A percentile compares a stretch with the other conserved stretches of the same genome.
phyloP scores from a whole-genome alignment of 768 basidiomycete species.

The Lactifluus subvellereus region DNA sequence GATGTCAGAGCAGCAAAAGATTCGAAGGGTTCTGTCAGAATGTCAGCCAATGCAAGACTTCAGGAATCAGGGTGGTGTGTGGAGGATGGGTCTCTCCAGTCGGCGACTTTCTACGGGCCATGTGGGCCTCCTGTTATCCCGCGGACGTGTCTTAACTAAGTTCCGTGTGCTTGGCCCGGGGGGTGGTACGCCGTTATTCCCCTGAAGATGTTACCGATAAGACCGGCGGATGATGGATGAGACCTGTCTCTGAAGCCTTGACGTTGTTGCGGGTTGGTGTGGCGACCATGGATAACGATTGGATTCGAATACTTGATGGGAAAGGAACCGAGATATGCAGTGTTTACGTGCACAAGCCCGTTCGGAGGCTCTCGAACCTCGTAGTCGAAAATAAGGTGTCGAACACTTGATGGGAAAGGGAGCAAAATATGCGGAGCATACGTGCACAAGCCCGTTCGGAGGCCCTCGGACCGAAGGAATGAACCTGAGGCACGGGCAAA shows the following conservation, averaged over 20 bases:
- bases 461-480: no score
- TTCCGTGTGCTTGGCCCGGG: not conserved
- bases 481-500: not conserved
- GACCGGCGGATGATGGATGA: not conserved
- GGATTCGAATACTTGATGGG: not conserved
- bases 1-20: not conserved
- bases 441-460: no score
- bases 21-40: not conserved
- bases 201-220: not conserved
- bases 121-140: not conserved
- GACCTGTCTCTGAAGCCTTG: not conserved
- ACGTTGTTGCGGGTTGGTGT: not conserved
- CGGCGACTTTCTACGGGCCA: not conserved
- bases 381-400: not conserved
- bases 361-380: constrained; percentile 5
- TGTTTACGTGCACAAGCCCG: not conserved
- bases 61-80: not conserved
- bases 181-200: not conserved
- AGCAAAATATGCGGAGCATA: no score
- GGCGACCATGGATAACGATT: not conserved
- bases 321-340: not conserved
- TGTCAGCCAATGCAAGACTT: not conserved
- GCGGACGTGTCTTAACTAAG: not conserved
- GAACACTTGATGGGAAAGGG: not conserved
- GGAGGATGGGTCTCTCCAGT: not conserved